Evolutionary conservation across 768 basidiomycete genomes (phyloP).

Genomic region (Mycena polygramma): DNA sequence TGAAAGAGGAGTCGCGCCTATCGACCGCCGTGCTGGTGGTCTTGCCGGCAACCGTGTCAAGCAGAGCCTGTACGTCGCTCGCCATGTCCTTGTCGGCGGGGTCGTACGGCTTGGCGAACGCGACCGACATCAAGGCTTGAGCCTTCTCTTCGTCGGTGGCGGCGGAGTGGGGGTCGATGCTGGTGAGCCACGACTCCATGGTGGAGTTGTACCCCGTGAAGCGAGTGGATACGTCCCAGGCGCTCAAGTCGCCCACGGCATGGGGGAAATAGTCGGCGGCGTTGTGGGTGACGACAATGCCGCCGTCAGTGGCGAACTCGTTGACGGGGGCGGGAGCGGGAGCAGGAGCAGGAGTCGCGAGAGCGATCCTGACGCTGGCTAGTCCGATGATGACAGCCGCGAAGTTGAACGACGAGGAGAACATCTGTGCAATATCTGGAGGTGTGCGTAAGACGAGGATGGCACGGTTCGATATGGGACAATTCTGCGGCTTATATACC

Average conservation of each 20-base stretch:
- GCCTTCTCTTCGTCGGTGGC: constrained; percentile 13
- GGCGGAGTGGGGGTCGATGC: constrained; percentile 18
- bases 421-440: constrained; percentile 8
- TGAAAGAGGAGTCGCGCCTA: constrained; percentile 11
- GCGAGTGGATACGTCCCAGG: not conserved
- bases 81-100: constrained; percentile 15
- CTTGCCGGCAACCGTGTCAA: constrained; percentile 14
- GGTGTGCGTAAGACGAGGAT: constrained; percentile 9
- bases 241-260: constrained; percentile 12
- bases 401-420: constrained; percentile 22
- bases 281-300: constrained; percentile 17
- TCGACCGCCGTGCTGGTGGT: constrained; percentile 19
- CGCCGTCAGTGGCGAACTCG: constrained; percentile 14
- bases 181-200: constrained; percentile 22
- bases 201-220: constrained; percentile 16
- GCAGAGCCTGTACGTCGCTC: constrained; percentile 11
- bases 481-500: constrained; percentile 12
- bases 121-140: constrained; percentile 9
- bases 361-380: constrained; percentile 19
- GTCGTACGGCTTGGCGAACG: constrained; percentile 19
- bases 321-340: constrained; percentile 8
- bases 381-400: constrained; percentile 12
- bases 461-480: constrained; percentile 8
- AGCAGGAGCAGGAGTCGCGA: constrained; percentile 15
- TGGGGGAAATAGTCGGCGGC: constrained; percentile 18